These are phyloP conservation scores for Suillus discolor DNA, from an alignment of 768 basidiomycete genomes.

Conservation along the genomic window DNA sequence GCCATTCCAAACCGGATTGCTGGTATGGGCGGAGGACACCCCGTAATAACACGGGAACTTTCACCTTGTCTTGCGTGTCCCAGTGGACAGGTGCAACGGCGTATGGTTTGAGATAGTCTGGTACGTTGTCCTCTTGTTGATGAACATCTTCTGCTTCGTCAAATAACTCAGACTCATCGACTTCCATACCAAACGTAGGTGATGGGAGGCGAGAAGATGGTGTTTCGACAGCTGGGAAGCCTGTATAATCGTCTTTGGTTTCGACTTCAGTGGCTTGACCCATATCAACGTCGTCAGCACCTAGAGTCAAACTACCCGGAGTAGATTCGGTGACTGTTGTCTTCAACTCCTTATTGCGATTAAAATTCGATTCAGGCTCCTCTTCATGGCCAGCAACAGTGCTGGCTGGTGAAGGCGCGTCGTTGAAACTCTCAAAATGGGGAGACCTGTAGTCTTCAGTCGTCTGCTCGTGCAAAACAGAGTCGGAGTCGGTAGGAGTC, in stretches of 20 bases:
- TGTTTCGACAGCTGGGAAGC: not conserved
- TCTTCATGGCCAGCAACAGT: conserved; percentile 2
- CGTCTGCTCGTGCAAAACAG: conserved; percentile 1
- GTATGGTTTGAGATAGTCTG: conserved; percentile 65
- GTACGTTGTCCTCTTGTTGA: conserved; percentile 40
- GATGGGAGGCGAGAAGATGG: not conserved
- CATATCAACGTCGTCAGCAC: not conserved
- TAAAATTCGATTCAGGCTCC: not conserved
- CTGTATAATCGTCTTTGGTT: not conserved
- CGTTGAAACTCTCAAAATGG: conserved; percentile 6
- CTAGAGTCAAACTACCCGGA: not conserved
- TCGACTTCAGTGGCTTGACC: not conserved
- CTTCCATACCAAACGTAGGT: not conserved
- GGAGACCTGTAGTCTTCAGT: conserved; percentile 7
- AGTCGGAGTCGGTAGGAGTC: conserved; percentile 8
- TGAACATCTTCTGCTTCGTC: conserved; percentile 41
- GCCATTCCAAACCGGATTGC: conserved; percentile 92
- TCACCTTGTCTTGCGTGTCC: conserved; percentile 59
- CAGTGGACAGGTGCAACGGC: conserved; percentile 74
- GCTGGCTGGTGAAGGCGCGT: conserved; percentile 3
- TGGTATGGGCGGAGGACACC: conserved; percentile 93
- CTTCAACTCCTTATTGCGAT: not conserved
- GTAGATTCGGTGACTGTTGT: not conserved
- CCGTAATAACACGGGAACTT: conserved; percentile 74
- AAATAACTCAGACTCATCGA: not conserved